A percentile compares a stretch with the other conserved stretches of the same genome.
Conservation (phyloP, 495 filamentous ascomycete species). For the Annulohypoxylon maeteangense region DNA sequence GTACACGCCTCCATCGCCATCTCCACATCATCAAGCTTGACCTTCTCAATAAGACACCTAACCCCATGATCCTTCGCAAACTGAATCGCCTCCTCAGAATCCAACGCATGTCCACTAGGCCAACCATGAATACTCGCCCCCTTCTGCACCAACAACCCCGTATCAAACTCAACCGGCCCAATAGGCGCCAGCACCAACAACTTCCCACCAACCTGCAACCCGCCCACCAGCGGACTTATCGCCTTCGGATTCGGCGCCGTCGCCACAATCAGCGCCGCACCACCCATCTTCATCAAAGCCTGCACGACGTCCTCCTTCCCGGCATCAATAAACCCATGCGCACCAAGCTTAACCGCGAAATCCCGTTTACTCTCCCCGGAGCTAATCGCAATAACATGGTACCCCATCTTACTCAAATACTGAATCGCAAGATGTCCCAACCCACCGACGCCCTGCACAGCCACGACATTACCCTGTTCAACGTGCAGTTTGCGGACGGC, state of each 20-base stretch:
- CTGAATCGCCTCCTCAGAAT: constrained; percentile 72
- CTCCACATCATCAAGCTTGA: constrained; percentile 65
- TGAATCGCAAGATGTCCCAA: constrained; percentile 76
- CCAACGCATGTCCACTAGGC: constrained; percentile 70
- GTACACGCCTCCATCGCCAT: constrained; percentile 63
- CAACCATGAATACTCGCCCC: constrained; percentile 68
- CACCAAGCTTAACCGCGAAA: constrained; percentile 70
- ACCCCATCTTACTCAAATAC: constrained; percentile 73
- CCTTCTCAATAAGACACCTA: constrained; percentile 72
- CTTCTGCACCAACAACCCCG: constrained; percentile 57
- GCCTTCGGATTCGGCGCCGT: constrained; percentile 69
- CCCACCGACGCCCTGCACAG: constrained; percentile 72
- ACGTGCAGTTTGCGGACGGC: constrained; percentile 71
- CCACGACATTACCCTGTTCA: constrained; percentile 66
- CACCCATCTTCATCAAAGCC: constrained; percentile 67
- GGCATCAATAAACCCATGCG: constrained; percentile 73
- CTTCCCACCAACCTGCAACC: constrained; percentile 67
- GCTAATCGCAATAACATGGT: constrained; percentile 70
- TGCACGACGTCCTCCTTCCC: constrained; percentile 62
- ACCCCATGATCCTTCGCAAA: constrained; percentile 68
- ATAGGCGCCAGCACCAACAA: constrained; percentile 66
- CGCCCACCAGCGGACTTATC: constrained; percentile 65
- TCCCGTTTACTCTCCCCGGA: constrained; percentile 65
- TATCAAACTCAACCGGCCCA: constrained; percentile 65
- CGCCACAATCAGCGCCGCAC: constrained; percentile 69